These are phyloP conservation scores for Phytophthora hybrid DNA, from an alignment of 352 stramenopile genomes.

Conservation along the genomic window DNA sequence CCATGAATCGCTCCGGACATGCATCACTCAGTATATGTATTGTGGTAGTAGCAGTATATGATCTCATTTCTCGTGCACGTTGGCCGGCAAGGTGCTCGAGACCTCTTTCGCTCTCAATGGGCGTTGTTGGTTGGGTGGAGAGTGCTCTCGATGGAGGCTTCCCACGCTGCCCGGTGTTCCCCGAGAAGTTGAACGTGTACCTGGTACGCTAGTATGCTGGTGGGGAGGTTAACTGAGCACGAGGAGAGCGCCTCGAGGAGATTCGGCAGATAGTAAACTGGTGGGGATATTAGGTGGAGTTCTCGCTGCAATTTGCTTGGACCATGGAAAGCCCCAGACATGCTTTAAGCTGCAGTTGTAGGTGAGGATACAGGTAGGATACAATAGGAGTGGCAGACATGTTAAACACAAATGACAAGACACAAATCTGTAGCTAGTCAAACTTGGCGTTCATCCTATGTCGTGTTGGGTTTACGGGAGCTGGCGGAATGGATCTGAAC, in stretches of 20 bases:
- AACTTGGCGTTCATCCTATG: not conserved
- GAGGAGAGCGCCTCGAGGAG: conserved; percentile 23
- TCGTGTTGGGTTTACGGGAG: conserved; percentile 30
- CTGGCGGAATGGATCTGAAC: conserved; percentile 35
- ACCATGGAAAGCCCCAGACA: conserved; percentile 83
- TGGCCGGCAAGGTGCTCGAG: conserved; percentile 34
- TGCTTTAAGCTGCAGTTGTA: conserved; percentile 10
- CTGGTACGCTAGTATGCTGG: conserved; percentile 17
- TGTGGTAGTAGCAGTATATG: not conserved
- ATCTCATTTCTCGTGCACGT: not conserved
- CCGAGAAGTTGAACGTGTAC: conserved; percentile 25
- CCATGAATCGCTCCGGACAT: conserved; percentile 84
- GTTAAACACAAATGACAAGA: conserved; percentile 6
- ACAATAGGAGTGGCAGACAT: not conserved
- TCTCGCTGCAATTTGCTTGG: conserved; percentile 75
- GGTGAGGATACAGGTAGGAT: not conserved
- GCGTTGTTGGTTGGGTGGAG: conserved; percentile 35
- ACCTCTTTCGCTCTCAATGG: conserved; percentile 21
- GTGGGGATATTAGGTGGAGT: conserved; percentile 82
- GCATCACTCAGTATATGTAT: conserved; percentile 1
- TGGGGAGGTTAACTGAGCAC: conserved; percentile 10
- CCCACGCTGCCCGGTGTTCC: conserved; percentile 29
- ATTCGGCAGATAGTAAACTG: conserved; percentile 55
- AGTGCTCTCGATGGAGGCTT: conserved; percentile 29
- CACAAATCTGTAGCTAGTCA: conserved; percentile 7